Percentiles rank a stretch among this genome's conserved stretches.
These are phyloP conservation scores for Aspergillus fructus DNA, from an alignment of 2,329 filamentous ascomycete genomes.

Conservation along the genomic window DNA sequence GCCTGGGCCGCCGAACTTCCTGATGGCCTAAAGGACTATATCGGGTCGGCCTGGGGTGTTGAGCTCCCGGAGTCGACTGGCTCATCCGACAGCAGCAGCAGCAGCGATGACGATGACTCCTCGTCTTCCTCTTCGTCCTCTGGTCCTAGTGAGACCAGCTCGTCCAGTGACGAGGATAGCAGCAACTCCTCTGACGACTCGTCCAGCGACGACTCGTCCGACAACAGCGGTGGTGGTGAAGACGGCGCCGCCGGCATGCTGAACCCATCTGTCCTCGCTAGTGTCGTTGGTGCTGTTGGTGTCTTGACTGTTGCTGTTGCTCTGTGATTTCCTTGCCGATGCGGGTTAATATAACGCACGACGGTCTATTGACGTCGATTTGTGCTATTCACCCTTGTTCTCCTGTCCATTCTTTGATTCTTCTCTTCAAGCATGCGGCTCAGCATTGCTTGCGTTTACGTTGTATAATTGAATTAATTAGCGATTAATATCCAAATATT, in stretches of 20 bases:
- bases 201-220: not conserved
- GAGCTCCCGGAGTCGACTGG: not conserved
- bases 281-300: not conserved
- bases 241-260: constrained; percentile 1
- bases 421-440: not conserved
- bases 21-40: not conserved
- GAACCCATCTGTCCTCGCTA: not conserved
- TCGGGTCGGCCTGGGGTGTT: not conserved
- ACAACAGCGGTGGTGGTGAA: too few relatives aligned
- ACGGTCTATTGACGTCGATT: too few relatives aligned
- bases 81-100: too few relatives aligned
- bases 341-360: not conserved
- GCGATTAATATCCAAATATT: not conserved
- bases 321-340: not conserved
- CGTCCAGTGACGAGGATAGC: too few relatives aligned
- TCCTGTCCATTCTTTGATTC: not conserved
- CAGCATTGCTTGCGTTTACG: not conserved
- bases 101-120: too few relatives aligned
- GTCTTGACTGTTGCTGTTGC: not conserved
- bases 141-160: too few relatives aligned
- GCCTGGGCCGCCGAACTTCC: not conserved
- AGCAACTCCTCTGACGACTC: too few relatives aligned
- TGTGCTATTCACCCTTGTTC: not conserved
- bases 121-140: too few relatives aligned
- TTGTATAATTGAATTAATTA: not conserved